A percentile compares a stretch with the other conserved stretches of the same genome.
Evolutionary conservation across 768 basidiomycete species (phyloP).

Genomic region (Podaxis carcinomalis): DNA sequence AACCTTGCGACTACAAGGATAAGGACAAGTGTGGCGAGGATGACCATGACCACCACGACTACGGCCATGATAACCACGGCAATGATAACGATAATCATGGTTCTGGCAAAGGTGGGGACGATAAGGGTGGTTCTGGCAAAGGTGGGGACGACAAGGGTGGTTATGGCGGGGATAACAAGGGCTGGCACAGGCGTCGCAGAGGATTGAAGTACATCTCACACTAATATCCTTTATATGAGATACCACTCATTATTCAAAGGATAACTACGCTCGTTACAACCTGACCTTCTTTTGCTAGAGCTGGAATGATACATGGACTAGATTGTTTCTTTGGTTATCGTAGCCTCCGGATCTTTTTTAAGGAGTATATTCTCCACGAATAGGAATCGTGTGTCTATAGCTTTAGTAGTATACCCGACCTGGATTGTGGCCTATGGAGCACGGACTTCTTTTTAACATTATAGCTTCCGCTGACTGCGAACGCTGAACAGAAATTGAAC

Average conservation of each 20-base stretch:
- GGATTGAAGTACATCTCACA: not conserved
- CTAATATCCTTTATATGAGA: not conserved
- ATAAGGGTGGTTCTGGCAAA: not conserved
- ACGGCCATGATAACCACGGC: slow-evolving; percentile 6
- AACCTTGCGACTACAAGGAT: not conserved
- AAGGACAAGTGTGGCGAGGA: not conserved
- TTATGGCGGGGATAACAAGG: not conserved
- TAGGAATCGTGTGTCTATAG: not conserved
- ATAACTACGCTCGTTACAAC: not conserved
- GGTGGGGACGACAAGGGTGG: not conserved
- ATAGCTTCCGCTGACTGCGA: no score
- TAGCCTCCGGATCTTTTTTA: not conserved
- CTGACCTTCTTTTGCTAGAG: not conserved
- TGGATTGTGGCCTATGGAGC: not conserved
- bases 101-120: slow-evolving; percentile 2
- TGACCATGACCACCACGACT: slow-evolving; percentile 1
- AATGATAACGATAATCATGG: slow-evolving; percentile 11
- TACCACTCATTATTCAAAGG: not conserved
- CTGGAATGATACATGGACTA: slow-evolving; percentile 12
- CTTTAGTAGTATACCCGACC: not conserved
- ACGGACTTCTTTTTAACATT: not conserved
- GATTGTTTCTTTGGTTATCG: not conserved
- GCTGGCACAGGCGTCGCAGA: not conserved
- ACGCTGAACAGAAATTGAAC: no score
- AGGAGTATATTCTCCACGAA: slow-evolving; percentile 2